A percentile compares a stretch with the other conserved stretches of the same genome.
Conservation (phyloP, 257 asterid species). For the Paraleonurus japonicus region DNA sequence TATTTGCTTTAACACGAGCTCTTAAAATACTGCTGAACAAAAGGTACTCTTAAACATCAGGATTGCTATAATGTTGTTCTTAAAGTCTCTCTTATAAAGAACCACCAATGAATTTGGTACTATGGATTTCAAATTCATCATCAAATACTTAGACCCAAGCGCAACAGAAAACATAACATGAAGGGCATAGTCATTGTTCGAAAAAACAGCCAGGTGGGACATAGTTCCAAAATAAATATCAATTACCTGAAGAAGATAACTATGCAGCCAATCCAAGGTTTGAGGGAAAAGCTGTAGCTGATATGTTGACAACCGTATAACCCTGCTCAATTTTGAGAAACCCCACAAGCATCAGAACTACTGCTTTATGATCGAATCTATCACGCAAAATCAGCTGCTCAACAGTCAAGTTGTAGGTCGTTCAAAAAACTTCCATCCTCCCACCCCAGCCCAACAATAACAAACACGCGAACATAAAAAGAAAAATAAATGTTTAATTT, state of each 20-base stretch:
- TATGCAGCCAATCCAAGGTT: constrained; percentile 96
- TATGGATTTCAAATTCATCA: background rate
- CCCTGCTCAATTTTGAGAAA: constrained; percentile 55
- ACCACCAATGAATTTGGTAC: background rate
- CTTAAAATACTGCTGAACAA: background rate
- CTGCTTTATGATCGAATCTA: background rate
- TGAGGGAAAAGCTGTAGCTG: constrained; percentile 97
- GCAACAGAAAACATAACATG: background rate
- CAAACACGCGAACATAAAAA: background rate
- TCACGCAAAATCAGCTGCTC: constrained; percentile 17
- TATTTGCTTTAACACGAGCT: background rate
- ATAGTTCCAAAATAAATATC: constrained; percentile 13
- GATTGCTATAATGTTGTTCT: background rate
- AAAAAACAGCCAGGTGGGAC: background rate
- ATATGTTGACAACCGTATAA: constrained; percentile 71
- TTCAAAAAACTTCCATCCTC: background rate
- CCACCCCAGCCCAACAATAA: background rate
- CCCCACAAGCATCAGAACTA: constrained; percentile 12
- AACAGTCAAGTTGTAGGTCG: background rate
- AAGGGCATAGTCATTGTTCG: background rate
- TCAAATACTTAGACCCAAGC: background rate
- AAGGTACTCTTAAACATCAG: background rate
- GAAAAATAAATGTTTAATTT: background rate
- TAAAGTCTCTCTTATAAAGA: background rate
- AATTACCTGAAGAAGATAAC: constrained; percentile 89